A percentile compares a stretch with the other conserved stretches of the same genome.
Conservation (phyloP, 108 stramenopile genomes). For the Licmophora abbreviata region DNA sequence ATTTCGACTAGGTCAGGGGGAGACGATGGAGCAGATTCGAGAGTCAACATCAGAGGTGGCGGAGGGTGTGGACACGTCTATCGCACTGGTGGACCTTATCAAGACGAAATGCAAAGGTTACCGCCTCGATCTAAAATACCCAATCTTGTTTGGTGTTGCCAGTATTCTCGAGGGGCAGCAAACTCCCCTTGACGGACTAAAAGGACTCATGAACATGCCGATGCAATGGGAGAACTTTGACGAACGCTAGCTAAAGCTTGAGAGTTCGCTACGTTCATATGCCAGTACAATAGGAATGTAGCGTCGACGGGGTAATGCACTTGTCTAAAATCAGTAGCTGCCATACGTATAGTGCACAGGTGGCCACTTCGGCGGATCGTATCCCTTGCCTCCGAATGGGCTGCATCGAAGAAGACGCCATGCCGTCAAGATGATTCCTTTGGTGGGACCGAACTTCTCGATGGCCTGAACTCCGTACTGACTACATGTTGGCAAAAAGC, state of each 20-base stretch:
- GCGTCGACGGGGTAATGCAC: too few relatives aligned
- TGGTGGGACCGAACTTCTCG: conserved; percentile 63
- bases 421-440: conserved; percentile 64
- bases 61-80: conserved; percentile 91
- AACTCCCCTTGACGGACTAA: conserved; percentile 83
- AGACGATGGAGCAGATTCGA: conserved; percentile 85
- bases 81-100: conserved; percentile 88
- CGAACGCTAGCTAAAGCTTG: too few relatives aligned
- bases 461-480: conserved; percentile 86
- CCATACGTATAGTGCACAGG: conserved; percentile 64
- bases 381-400: conserved; percentile 83
- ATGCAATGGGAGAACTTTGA: conserved; percentile 89
- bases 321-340: conserved; percentile 38
- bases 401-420: conserved; percentile 79
- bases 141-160: conserved; percentile 92
- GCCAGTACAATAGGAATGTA: too few relatives aligned
- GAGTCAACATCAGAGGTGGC: conserved; percentile 87
- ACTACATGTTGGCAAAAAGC: conserved; percentile 83
- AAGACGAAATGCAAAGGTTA: conserved; percentile 82
- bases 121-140: conserved; percentile 91
- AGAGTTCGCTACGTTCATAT: too few relatives aligned
- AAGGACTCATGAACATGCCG: conserved; percentile 90
- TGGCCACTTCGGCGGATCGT: conserved; percentile 85
- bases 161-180: conserved; percentile 85
- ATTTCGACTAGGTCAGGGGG: conserved; percentile 88